Evolutionary conservation across 2,329 filamentous ascomycete species (phyloP), one percentile per base, ranked within the genome.

Genomic region (Paraconiothyrium sp.): DNA sequence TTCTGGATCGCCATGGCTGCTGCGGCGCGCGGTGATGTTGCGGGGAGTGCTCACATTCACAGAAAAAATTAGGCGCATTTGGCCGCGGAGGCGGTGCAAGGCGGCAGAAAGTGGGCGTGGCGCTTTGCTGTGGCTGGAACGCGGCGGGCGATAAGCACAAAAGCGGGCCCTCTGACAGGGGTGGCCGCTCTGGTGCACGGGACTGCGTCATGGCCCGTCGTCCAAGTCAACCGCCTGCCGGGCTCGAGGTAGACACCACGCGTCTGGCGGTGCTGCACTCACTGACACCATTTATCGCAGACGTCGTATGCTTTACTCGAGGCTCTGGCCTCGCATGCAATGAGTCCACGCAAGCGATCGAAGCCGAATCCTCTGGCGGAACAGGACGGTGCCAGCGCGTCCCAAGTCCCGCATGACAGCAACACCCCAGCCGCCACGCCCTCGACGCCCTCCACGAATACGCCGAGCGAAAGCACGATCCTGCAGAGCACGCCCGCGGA

Each of bases 1-100:
- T 98, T 97, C 78, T 98, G 93, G 75, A 98, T 94, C 75, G 92
- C 94, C 95, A 98, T 98, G 60, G 68, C 66, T 72, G 71, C 67
- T 63, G 64, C 37, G 58, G 51, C 61, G 61, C 62, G 54, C 64
- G 62, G 67, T 61, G 66, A 64, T 61, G 63, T 50, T 48, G 56
- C 44, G 55, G 39, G 48, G 43, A 56, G 55, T 13, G 27, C 46
- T 20, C 39, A 55, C 24, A 27, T 35, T 47, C 41, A 41, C 43
- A 51, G 48, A 37, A 56, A 56, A 56, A 56, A 56, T 47, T 39
- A 47, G 32, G 54, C 11, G 43, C 27, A 22, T 48, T 30, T 30
- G 30, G 41, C 43, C 41, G 52, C 54, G 43, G 37, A 22, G 41
- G 54, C 43, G 54, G 54, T 47, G 43, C 14, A 16, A 6, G 16